Evolutionary conservation across 2,329 filamentous ascomycete species (phyloP), one percentile per base, ranked within the genome.

Genomic region (Alternaria tenuissima): DNA sequence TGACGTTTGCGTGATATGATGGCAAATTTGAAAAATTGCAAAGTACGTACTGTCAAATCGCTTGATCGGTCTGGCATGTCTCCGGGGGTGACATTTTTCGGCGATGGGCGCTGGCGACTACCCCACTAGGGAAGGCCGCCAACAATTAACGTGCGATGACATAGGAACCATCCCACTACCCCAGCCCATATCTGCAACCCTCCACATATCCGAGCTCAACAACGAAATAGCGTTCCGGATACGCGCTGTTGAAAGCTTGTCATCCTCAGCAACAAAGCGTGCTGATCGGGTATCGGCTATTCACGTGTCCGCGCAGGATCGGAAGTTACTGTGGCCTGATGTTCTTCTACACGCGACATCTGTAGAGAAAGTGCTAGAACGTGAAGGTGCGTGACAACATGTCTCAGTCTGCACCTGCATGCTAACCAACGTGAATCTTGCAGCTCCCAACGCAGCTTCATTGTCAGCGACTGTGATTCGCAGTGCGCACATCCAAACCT

Each of bases 131-230:
- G 18, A 58, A 55, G 53, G 54, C 58, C 53, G 66, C 64, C 57
- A 61, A 64, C 61, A 61, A 57, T 52, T 62, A 62, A 63, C 59
- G 64, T 55, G 64, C 59, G 55, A 69, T 69, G 68, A 70, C 69
- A 70, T 70, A 63, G 56, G 51, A 54, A 36, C 12, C 34, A 49
- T 51, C 53, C 55, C 61, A 52, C 58, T 52, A 52, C 56, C 65
- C 65, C 65, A 59, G 63, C 49, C 49, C 57, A 48, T 38, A 41
- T 57, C 47, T 63, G 61, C 63, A 61, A 20, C 58, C 63, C 53
- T 74, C 71, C 63, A 71, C 70, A 62, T 62, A 57, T 56, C 69
- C 69, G 68, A 65, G 65, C 70, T 73, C 75, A 77, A 77, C 74
- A 76, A 70, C 72, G 71, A 63, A 63, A 61, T 74, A 75, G 72